Conservation (phyloP, 495 filamentous ascomycete species). For the Aspergillus wentii region DNA sequence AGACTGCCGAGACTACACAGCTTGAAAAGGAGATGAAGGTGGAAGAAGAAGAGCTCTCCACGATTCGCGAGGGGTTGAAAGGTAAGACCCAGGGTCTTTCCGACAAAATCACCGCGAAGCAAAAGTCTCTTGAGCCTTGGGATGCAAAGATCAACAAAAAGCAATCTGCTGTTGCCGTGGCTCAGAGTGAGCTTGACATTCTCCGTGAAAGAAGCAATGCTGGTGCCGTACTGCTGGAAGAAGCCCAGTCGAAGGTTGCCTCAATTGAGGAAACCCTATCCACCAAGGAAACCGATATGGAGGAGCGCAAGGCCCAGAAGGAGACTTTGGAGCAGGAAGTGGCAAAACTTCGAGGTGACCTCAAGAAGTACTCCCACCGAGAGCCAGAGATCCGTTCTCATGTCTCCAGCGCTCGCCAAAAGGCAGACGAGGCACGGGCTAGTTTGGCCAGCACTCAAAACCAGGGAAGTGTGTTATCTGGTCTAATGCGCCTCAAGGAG, state of each 20-base stretch:
- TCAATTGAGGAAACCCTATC: slow-evolving; percentile 64
- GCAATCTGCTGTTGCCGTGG: slow-evolving; percentile 86
- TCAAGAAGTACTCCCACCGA: slow-evolving; percentile 63
- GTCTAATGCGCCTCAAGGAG: slow-evolving; percentile 90
- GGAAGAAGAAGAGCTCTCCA: slow-evolving; percentile 77
- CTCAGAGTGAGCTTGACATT: slow-evolving; percentile 90
- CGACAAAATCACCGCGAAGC: slow-evolving; percentile 84
- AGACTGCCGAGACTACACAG: slow-evolving; percentile 60
- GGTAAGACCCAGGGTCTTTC: slow-evolving; percentile 94
- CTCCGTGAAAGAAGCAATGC: slow-evolving; percentile 83
- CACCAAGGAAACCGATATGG: slow-evolving; percentile 67
- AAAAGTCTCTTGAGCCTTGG: slow-evolving; percentile 95
- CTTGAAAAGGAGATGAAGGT: slow-evolving; percentile 68
- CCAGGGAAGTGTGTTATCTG: slow-evolving; percentile 85
- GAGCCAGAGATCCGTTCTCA: slow-evolving; percentile 77
- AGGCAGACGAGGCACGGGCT: slow-evolving; percentile 89
- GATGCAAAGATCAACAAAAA: slow-evolving; percentile 95
- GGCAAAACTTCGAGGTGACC: slow-evolving; percentile 60
- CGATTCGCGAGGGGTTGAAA: slow-evolving; percentile 78
- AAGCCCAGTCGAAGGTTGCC: slow-evolving; percentile 74
- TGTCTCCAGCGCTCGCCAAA: slow-evolving; percentile 83
- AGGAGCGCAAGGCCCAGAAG: slow-evolving; percentile 69
- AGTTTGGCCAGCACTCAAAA: slow-evolving; percentile 85
- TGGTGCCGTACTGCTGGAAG: slow-evolving; percentile 74
- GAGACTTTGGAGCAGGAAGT: slow-evolving; percentile 69